Percentiles rank a stretch among this genome's conserved stretches.
phyloP scores from a whole-genome alignment of 768 basidiomycete species.

The Leucocoprinus birnbaumii region DNA sequence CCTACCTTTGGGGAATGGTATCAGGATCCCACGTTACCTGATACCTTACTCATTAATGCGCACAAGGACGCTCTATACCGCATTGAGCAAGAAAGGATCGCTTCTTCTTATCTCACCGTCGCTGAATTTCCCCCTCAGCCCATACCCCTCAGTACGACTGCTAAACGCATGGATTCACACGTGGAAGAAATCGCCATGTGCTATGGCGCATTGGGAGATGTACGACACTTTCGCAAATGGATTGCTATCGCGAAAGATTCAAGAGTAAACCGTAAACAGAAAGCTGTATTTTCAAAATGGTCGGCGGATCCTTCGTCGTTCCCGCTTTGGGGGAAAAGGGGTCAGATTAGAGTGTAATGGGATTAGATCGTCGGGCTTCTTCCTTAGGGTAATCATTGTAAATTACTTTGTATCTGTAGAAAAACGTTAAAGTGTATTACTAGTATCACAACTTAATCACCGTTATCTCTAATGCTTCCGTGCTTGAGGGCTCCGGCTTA shows the following conservation, averaged over 20 bases:
- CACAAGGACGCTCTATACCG: conserved; percentile 37
- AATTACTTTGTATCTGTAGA: not conserved
- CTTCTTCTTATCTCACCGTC: not conserved
- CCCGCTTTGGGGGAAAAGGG: conserved; percentile 29
- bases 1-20: conserved; percentile 41
- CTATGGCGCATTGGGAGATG: conserved; percentile 36
- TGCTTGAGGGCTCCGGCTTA: not conserved
- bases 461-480: too few species aligned
- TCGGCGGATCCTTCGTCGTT: conserved; percentile 30
- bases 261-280: conserved; percentile 19
- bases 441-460: too few species aligned
- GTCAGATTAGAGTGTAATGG: not conserved
- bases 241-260: conserved; percentile 23
- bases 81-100: conserved; percentile 33
- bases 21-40: conserved; percentile 34
- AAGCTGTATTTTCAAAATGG: conserved; percentile 30
- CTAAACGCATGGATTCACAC: conserved; percentile 18
- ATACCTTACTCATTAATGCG: conserved; percentile 35
- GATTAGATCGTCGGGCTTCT: not conserved
- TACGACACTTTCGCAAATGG: conserved; percentile 32
- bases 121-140: not conserved
- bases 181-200: conserved; percentile 38
- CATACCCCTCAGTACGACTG: not conserved
- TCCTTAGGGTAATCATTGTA: not conserved
- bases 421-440: not conserved